Evolutionary conservation across 2,329 filamentous ascomycete species (phyloP).

Genomic region (Trichoderma sp.): DNA sequence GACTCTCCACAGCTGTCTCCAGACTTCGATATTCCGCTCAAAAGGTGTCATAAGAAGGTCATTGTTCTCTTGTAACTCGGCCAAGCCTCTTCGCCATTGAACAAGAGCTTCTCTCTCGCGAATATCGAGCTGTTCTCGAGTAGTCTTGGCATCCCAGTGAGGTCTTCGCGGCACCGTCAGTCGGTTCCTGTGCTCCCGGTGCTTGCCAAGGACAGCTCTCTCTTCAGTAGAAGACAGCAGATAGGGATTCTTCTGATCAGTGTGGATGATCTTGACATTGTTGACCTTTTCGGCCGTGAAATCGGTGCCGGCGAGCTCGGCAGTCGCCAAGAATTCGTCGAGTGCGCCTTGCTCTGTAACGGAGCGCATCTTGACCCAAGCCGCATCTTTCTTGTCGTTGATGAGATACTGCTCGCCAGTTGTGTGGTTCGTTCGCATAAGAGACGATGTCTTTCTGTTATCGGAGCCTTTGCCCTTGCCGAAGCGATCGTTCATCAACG

Average conservation of each 20-base stretch:
- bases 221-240: constrained; percentile 85
- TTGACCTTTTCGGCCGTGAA: constrained; percentile 99
- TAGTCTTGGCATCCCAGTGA: constrained; percentile 83
- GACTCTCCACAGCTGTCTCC: constrained; percentile 96
- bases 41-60: constrained; percentile 97
- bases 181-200: constrained; percentile 74
- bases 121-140: constrained; percentile 75
- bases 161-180: constrained; percentile 90
- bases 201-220: constrained; percentile 73
- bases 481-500: constrained; percentile 98
- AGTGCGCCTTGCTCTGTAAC: constrained; percentile 95
- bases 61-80: constrained; percentile 89
- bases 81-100: constrained; percentile 85
- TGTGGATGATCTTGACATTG: constrained; percentile 98
- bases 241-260: constrained; percentile 94
- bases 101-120: constrained; percentile 80
- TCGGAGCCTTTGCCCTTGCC: constrained; percentile 86
- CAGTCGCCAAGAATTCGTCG: constrained; percentile 94
- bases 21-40: constrained; percentile 95
- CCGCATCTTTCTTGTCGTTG: constrained; percentile 84
- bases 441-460: constrained; percentile 67
- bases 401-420: constrained; percentile 91
- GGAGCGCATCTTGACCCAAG: constrained; percentile 99
- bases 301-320: constrained; percentile 95
- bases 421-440: constrained; percentile 71